These are phyloP conservation scores for Apiospora pterosperma DNA, from an alignment of 2,329 filamentous ascomycete genomes.

Conservation along the genomic window DNA sequence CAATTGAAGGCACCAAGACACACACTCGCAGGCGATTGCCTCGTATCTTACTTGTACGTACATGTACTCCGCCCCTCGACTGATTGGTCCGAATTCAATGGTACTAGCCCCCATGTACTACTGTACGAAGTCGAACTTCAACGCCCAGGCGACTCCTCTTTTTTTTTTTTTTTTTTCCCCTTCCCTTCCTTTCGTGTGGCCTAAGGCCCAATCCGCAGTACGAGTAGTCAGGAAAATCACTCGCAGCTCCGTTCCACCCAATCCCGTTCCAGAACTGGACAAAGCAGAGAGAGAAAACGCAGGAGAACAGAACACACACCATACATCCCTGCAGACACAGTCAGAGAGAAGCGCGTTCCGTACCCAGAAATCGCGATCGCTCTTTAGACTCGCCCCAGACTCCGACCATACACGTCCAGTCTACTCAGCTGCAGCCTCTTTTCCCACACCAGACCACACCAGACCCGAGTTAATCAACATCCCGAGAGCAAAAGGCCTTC, in stretches of 20 bases:
- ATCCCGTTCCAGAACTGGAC: not conserved
- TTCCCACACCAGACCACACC: not conserved
- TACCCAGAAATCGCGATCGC: constrained; percentile 3
- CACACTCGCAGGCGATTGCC: not conserved
- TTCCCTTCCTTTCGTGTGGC: not conserved
- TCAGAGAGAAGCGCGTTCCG: not conserved
- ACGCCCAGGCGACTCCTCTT: not conserved
- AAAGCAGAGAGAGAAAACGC: not conserved
- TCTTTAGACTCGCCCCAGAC: constrained; percentile 3
- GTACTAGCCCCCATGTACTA: not conserved
- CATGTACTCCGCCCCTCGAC: not conserved
- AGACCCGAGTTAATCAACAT: constrained; percentile 2
- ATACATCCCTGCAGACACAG: not conserved
- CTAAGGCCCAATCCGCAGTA: not conserved
- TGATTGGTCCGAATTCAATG: not conserved
- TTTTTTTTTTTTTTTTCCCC: no score
- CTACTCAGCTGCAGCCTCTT: constrained; percentile 1
- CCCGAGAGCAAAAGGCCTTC: not conserved
- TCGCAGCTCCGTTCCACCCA: not conserved
- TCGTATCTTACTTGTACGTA: not conserved
- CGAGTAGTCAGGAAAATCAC: not conserved
- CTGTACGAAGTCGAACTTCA: not conserved
- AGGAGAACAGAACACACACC: not conserved
- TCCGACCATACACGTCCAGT: constrained; percentile 1
- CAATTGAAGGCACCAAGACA: not conserved